A percentile compares a stretch with the other conserved stretches of the same genome.
Conservation (phyloP, 257 asterid genomes). For the Scutellaria minor region DNA sequence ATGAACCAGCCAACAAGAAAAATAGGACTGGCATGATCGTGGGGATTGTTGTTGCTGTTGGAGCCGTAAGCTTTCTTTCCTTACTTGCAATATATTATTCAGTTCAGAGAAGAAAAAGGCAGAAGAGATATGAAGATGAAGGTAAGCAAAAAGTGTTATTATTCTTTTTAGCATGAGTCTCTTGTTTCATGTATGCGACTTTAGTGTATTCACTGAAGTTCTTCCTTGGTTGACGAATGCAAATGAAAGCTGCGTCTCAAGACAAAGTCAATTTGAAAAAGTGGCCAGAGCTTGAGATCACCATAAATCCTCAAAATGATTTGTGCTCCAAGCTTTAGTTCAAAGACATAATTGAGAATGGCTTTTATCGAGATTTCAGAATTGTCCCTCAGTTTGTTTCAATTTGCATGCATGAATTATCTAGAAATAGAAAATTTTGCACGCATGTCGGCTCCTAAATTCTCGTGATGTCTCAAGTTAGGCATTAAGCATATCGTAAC, state of each 20-base stretch:
- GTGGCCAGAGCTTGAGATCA: too few species aligned
- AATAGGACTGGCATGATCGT: slow-evolving; percentile 60
- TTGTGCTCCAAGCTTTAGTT: neutral
- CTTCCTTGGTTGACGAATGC: neutral
- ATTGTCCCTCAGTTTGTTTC: neutral
- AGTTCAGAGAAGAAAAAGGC: slow-evolving; percentile 51
- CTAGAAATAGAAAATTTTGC: neutral
- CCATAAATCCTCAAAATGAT: neutral
- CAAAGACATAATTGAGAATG: neutral
- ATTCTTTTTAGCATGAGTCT: neutral
- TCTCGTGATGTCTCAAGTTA: neutral
- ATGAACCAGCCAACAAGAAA: slow-evolving; percentile 43
- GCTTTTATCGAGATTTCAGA: slow-evolving; percentile 10
- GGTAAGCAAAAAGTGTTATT: slow-evolving; percentile 40
- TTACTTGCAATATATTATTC: slow-evolving; percentile 42
- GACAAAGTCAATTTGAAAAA: neutral
- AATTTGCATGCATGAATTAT: neutral
- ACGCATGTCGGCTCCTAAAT: neutral
- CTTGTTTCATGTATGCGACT: neutral
- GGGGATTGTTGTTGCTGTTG: slow-evolving; percentile 61
- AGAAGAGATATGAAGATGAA: slow-evolving; percentile 51
- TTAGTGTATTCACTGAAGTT: neutral
- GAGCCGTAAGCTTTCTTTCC: slow-evolving; percentile 44
- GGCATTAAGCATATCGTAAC: neutral
- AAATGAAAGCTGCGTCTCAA: neutral